Evolutionary conservation across 352 stramenopile genomes (phyloP).

Genomic region (Globisporangium viniferum): DNA sequence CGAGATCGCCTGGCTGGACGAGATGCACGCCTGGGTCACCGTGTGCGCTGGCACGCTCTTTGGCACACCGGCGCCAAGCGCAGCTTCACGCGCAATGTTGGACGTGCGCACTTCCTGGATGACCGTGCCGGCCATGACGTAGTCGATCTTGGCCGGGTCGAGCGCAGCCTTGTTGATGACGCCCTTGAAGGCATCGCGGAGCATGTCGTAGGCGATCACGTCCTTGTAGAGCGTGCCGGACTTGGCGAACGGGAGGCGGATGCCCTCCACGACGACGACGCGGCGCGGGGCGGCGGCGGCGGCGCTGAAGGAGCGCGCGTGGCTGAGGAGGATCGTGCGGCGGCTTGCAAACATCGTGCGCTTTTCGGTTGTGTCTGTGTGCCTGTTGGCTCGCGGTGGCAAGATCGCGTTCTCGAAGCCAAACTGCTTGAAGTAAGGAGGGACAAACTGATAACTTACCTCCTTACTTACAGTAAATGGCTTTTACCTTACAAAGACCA

Average conservation of each 20-base stretch:
- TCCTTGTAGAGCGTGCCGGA: conserved; percentile 94
- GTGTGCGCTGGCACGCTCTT: conserved; percentile 94
- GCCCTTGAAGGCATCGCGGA: conserved; percentile 90
- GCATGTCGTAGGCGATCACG: conserved; percentile 8
- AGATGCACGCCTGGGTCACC: conserved; percentile 96
- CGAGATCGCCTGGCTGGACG: conserved; percentile 94
- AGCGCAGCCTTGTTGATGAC: conserved; percentile 95
- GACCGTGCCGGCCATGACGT: conserved; percentile 95
- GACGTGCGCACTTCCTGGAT: conserved; percentile 97
- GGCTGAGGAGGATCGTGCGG: conserved; percentile 26
- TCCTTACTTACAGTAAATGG: too few species aligned
- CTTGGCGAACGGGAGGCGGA: conserved; percentile 96
- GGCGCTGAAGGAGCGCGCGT: conserved; percentile 42
- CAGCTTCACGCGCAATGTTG: conserved; percentile 97
- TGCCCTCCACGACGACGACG: conserved; percentile 93
- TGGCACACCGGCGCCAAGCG: conserved; percentile 95
- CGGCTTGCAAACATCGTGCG: conserved; percentile 27
- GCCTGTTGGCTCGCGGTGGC: not conserved
- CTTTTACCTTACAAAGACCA: too few species aligned
- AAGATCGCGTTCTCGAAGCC: not conserved
- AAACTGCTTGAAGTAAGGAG: conserved; percentile 2
- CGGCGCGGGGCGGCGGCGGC: conserved; percentile 37
- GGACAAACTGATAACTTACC: too few species aligned
- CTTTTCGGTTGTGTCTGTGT: conserved; percentile 9
- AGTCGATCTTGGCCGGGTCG: conserved; percentile 95